Percentiles rank a stretch among this genome's conserved stretches.
Conservation (phyloP, 305 asterid species). For the Fraxinus velutina region DNA sequence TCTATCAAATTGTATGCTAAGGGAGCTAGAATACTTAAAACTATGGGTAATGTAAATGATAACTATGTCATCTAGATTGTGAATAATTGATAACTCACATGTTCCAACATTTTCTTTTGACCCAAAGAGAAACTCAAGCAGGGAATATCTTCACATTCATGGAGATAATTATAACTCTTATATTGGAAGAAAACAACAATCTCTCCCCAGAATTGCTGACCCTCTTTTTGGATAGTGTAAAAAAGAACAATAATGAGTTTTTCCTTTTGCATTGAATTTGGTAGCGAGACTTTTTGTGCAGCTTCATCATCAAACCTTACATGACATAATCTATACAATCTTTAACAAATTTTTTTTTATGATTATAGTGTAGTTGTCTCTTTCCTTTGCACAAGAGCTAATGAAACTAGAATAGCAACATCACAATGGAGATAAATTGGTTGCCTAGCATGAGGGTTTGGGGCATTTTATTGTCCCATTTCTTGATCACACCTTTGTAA, state of each 20-base stretch:
- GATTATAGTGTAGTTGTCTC: neutral
- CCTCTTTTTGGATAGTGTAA: neutral
- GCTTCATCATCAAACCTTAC: neutral
- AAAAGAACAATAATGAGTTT: neutral
- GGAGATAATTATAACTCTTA: neutral
- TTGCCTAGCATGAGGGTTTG: neutral
- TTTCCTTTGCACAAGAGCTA: neutral
- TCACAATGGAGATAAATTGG: neutral
- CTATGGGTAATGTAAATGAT: neutral
- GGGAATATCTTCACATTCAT: neutral
- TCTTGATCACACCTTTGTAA: neutral
- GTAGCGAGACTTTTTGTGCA: neutral
- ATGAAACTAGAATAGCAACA: neutral
- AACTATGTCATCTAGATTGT: neutral
- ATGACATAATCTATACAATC: neutral
- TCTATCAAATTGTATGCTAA: neutral
- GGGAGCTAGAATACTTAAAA: neutral
- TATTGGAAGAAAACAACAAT: neutral
- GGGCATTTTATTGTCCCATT: neutral
- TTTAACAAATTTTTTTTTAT: neutral
- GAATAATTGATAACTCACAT: neutral
- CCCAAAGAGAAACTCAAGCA: neutral
- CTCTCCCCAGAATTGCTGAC: neutral
- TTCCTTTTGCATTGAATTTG: neutral
- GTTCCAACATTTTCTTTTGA: neutral